Evolutionary conservation across 768 basidiomycete genomes (phyloP), one percentile per base, ranked within the genome.

Genomic region (Auricularia sp.): DNA sequence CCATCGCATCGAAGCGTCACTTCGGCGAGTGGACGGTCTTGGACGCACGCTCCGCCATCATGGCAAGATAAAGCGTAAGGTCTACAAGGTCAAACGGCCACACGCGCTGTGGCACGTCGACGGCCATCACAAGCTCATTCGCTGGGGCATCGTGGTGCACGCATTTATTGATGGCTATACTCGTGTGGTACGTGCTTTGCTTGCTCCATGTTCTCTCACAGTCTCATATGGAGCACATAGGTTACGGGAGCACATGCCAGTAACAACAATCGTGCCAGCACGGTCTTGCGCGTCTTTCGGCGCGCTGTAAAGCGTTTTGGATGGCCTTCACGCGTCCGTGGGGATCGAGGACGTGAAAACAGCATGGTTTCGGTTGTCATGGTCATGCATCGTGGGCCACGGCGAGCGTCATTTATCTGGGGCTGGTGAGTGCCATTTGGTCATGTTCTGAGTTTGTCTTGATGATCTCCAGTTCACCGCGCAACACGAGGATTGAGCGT

Each of bases 271-370:
- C 21, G 35, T 3, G 68, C 73, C 11, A 8, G 7, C 18, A 76
- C 67, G 0, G 73, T 76, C 1, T 61, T 74, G 0, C 7, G 67
- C 2, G 51, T 72, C 6, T 77, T 76, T 58, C 36, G 69, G 0
- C 14, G 36, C 14, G 70, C 70, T 0, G 58, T 67, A 3, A 1
- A 18, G 3, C 18, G 11, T 18, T 74, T 66, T 59, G 70, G 23
- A 3, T 53, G 60, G 16, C 77, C 77, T 16, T 76, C 74, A 5
- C 64, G 73, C 4, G 62, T 76, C 2, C 62, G 72, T n/a, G 75
- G 72, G 1, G 76, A 78, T 68, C 66, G 70, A 8, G 77, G 76
- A 1, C 70, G 72, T 0, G 76, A 79, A 65, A 80, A 79, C 66
- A 67, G 67, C 7, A 63, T 68, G 8, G 71, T 75, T 8, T 71